Evolutionary conservation across 2,329 filamentous ascomycete genomes (phyloP).

Genomic region (Aspergillus proliferans): DNA sequence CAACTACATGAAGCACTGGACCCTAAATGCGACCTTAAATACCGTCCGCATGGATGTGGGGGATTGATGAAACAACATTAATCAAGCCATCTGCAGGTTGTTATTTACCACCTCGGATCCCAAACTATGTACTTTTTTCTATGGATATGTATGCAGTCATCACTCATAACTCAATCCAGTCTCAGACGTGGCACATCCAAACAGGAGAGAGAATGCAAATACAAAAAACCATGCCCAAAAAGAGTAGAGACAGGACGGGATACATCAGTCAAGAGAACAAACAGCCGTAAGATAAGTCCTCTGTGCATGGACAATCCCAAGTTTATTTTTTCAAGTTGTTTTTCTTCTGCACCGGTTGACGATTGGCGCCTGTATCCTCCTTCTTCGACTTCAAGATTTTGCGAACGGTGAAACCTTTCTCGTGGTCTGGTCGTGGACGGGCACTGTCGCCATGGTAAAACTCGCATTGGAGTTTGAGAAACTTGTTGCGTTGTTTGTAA

Average conservation of each 20-base stretch:
- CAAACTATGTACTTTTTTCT: background rate
- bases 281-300: no score
- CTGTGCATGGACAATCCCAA: background rate
- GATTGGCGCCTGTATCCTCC: conserved; percentile 18
- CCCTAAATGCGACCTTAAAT: no score
- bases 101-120: background rate
- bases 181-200: background rate
- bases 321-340: conserved; percentile 7
- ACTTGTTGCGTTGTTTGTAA: conserved; percentile 48
- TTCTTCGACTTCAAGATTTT: conserved; percentile 28
- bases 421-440: conserved; percentile 33
- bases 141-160: background rate
- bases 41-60: no score
- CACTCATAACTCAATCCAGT: background rate
- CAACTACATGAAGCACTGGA: no score
- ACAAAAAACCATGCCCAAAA: background rate
- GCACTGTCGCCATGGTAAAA: conserved; percentile 44
- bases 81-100: no score
- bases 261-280: background rate
- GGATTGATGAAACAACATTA: no score
- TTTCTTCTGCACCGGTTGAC: conserved; percentile 17
- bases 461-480: conserved; percentile 39
- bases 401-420: conserved; percentile 36
- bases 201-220: background rate
- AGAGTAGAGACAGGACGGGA: background rate